Evolutionary conservation across 768 basidiomycete genomes (phyloP).

Genomic region (Tremella mesenterica): DNA sequence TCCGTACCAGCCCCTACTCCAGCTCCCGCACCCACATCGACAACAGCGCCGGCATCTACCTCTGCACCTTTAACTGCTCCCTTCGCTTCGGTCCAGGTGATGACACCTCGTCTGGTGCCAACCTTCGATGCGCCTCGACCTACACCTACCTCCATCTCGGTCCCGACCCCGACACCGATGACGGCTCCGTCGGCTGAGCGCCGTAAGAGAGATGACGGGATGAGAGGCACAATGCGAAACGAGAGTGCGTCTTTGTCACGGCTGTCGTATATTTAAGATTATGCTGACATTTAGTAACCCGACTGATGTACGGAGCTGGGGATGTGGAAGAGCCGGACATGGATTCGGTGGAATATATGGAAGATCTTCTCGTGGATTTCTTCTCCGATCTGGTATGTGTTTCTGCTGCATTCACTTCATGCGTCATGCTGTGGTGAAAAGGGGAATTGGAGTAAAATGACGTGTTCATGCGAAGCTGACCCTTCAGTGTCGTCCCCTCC

Average conservation of each 20-base stretch:
- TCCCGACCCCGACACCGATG: too few species aligned
- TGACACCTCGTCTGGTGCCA: neutral
- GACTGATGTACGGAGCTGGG: slow-evolving; percentile 37
- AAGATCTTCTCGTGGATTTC: slow-evolving; percentile 34
- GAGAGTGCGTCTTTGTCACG: slow-evolving; percentile 40
- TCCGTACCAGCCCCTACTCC: too few species aligned
- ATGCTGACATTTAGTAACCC: slow-evolving; percentile 22
- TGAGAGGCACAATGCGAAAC: slow-evolving; percentile 29
- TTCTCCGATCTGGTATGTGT: slow-evolving; percentile 30
- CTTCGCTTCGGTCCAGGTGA: neutral
- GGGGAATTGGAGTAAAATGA: too few species aligned
- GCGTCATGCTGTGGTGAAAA: too few species aligned
- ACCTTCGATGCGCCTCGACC: neutral
- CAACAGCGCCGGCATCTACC: neutral
- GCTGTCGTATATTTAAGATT: too few species aligned
- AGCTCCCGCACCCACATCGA: neutral
- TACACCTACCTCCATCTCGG: neutral
- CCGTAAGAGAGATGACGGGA: slow-evolving; percentile 17
- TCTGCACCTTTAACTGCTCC: neutral
- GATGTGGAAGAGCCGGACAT: slow-evolving; percentile 28
- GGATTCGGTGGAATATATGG: slow-evolving; percentile 33
- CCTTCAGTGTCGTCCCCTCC: slow-evolving; percentile 31
- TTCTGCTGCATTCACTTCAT: too few species aligned
- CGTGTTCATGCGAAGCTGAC: too few species aligned
- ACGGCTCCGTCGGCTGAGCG: neutral